These are phyloP conservation scores for Annulohypoxylon stygium DNA, from an alignment of 495 filamentous ascomycete genomes.

Conservation along the genomic window DNA sequence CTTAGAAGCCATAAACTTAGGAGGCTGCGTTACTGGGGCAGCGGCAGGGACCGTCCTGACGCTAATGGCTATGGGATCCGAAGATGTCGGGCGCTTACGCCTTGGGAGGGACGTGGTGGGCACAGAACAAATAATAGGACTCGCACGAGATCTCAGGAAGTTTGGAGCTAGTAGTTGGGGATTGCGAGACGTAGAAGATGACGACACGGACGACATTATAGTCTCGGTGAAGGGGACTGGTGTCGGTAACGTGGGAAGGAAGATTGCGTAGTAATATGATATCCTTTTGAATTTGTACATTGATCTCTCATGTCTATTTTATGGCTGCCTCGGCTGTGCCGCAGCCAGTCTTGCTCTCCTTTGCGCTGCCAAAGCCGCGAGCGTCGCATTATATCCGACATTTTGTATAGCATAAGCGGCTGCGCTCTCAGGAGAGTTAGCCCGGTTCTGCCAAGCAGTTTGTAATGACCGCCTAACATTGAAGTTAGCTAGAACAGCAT, in stretches of 20 bases:
- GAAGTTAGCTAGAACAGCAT: conserved; percentile 76
- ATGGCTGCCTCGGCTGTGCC: conserved; percentile 46
- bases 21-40: conserved; percentile 81
- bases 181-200: conserved; percentile 75
- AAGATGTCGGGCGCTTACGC: conserved; percentile 69
- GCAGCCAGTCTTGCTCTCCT: conserved; percentile 56
- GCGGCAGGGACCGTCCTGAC: conserved; percentile 79
- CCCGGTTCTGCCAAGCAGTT: conserved; percentile 67
- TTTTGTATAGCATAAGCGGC: conserved; percentile 64
- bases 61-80: conserved; percentile 95
- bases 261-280: conserved; percentile 76
- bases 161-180: conserved; percentile 93
- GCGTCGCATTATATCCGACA: conserved; percentile 62
- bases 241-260: conserved; percentile 94
- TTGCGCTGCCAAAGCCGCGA: conserved; percentile 61
- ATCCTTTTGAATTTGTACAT: conserved; percentile 50
- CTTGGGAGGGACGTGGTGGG: conserved; percentile 83
- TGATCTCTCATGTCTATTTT: conserved; percentile 37
- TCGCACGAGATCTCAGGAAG: conserved; percentile 83
- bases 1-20: conserved; percentile 82
- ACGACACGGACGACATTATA: conserved; percentile 77
- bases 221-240: conserved; percentile 93
- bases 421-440: conserved; percentile 60
- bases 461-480: conserved; percentile 75
- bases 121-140: conserved; percentile 78